A percentile compares a stretch with the other conserved stretches of the same genome.
phyloP scores from a whole-genome alignment of 108 stramenopile genomes.

The Epipyxis sp. region DNA sequence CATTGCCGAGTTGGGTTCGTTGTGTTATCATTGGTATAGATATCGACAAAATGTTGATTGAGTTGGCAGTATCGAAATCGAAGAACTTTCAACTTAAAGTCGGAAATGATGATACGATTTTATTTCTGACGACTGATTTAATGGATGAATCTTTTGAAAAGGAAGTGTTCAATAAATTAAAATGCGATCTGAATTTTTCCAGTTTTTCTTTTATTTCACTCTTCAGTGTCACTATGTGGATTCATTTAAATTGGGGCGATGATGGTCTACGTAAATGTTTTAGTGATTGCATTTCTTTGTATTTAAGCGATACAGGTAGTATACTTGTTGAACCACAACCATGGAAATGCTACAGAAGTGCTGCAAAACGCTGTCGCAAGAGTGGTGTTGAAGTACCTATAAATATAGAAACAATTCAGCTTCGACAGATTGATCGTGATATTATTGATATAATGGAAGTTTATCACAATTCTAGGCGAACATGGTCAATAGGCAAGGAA shows the following conservation, averaged over 20 bases:
- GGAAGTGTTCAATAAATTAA: not conserved
- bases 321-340: slow-evolving; percentile 1
- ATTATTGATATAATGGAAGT: no score
- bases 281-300: not conserved
- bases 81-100: no score
- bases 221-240: slow-evolving; percentile 35
- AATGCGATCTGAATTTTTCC: not conserved
- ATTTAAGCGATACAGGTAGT: not conserved
- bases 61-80: not conserved
- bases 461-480: no score
- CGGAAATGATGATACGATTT: not conserved
- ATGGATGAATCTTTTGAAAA: not conserved
- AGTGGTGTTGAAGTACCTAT: not conserved
- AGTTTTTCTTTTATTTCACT: not conserved
- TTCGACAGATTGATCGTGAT: no score
- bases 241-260: slow-evolving; percentile 35
- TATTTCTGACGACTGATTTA: not conserved
- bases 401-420: no score
- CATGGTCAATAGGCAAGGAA: no score
- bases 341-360: not conserved
- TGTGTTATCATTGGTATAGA: not conserved
- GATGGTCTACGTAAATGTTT: slow-evolving; percentile 19
- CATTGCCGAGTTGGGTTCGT: not conserved
- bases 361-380: not conserved
- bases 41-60: not conserved